Evolutionary conservation across 129 eudicot species (phyloP), one percentile per base, ranked within the genome.

Genomic region (Tagetes erecta): DNA sequence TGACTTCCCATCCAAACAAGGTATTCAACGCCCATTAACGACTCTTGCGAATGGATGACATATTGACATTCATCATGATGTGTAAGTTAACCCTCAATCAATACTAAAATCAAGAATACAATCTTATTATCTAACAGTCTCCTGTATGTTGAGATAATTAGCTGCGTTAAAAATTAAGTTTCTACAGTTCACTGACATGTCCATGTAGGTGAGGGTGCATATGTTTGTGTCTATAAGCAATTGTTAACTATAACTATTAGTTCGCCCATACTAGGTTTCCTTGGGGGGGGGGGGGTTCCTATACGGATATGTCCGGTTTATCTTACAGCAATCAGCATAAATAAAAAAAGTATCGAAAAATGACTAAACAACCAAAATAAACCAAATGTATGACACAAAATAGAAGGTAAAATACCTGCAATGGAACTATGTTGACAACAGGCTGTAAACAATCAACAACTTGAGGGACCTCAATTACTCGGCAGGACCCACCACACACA

Each of bases 401-500:
- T 37, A 37, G n/a, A 6, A 6, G 13, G 13, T 57, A 6, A 35
- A 56, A 46, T 75, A 93, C 98, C 98, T 93, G 99, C 78, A 91
- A 84, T 14, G 99, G 99, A 58, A 94, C 90, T 31, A 91, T 88
- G 90, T 94, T 94, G 76, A 94, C 88, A 50, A 94, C 99, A 45
- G 99, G 99, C 82, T 94, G 99, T 73, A 94, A 87, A 76, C 99
- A 94, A 70, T 94, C 99, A 74, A 83, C 97, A 47, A 91, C 93
- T 46, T 70, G 84, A 57, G 99, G 99, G 80, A 94, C 99, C 76
- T 94, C 85, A 81, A 94, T 85, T 36, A 91, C 96, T 40, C 91
- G 87, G 73, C 91, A 84, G 30, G 95, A 85, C 72, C 91, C 87
- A 59, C 96, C 91, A 57, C 76, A 77, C 5, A 94, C 96, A 64